A percentile compares a stretch with the other conserved stretches of the same genome.
phyloP scores from a whole-genome alignment of 2,329 filamentous ascomycete genomes.

The Aspergillus chevalieri region DNA sequence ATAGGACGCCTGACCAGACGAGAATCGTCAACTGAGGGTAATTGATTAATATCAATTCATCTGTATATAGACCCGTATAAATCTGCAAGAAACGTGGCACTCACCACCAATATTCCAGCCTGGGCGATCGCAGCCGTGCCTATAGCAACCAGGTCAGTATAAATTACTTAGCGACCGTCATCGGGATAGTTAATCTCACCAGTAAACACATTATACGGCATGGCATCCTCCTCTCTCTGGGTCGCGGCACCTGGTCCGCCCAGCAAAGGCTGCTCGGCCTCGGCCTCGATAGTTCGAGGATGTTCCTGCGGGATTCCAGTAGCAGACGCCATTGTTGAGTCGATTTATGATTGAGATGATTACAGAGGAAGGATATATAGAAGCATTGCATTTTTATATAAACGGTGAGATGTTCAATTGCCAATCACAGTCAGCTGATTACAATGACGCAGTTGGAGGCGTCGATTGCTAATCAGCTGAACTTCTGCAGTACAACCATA shows the following conservation, averaged over 20 bases:
- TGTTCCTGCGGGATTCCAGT: constrained; percentile 58
- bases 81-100: constrained; percentile 12
- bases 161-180: background rate
- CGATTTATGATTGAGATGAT: background rate
- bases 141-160: constrained; percentile 28
- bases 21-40: constrained; percentile 57
- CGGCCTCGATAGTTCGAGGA: constrained; percentile 31
- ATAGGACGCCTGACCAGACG: constrained; percentile 72
- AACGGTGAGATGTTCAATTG: background rate
- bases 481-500: background rate
- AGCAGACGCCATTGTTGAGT: constrained; percentile 58
- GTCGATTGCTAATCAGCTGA: background rate
- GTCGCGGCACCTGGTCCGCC: constrained; percentile 66
- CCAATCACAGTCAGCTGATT: background rate
- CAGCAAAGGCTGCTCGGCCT: constrained; percentile 65
- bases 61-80: background rate
- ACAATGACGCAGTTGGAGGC: background rate
- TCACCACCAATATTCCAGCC: constrained; percentile 64
- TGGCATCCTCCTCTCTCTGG: constrained; percentile 58
- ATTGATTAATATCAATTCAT: background rate
- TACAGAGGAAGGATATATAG: no score
- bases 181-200: constrained; percentile 48
- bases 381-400: background rate
- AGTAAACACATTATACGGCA: constrained; percentile 66
- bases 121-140: constrained; percentile 79